Evolutionary conservation across 768 basidiomycete species (phyloP), one percentile per base, ranked within the genome.

Genomic region (Trametes cinnabarina): DNA sequence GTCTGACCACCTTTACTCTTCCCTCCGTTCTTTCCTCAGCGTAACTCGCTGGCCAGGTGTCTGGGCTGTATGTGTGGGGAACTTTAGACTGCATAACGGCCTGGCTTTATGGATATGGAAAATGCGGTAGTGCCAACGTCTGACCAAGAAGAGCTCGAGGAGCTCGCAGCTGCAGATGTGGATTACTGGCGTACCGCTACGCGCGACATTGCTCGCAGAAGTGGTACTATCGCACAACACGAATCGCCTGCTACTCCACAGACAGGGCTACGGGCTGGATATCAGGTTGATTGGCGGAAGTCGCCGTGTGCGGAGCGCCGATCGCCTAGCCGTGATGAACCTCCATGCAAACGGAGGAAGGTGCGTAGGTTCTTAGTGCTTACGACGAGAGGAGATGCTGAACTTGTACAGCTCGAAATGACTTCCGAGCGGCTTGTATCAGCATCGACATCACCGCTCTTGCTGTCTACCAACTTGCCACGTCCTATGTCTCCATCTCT

Each of bases 61-160:
- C n/a, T n/a, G n/a, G n/a, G n/a, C n/a, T n/a, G n/a, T n/a, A n/a
- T n/a, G n/a, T n/a, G n/a, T n/a, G n/a, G n/a, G n/a, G n/a, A n/a
- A n/a, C n/a, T n/a, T n/a, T n/a, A n/a, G n/a, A n/a, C n/a, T n/a
- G n/a, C n/a, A n/a, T n/a, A n/a, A n/a, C n/a, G n/a, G 10, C 17
- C 37, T 32, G 40, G 35, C 9, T 14, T 22, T 5, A 74, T 74
- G 72, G 63, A 72, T 39, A 69, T 73, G 40, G 74, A 74, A 6
- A 83, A 82, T 2, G 7, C 15, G 42, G 65, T 81, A 47, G 79
- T 87, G 14, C 83, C 83, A 64, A 86, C 86, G 17, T 87, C 85
- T 4, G 86, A 88, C 62, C 69, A 73, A 46, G 86, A 86, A 63
- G 86, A 88, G 62, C 75, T 76, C 6, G 57, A 69, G 20, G 44